These are phyloP conservation scores for Botrytis pseudocinerea DNA, from an alignment of 2,329 filamentous ascomycete species.

Conservation along the genomic window DNA sequence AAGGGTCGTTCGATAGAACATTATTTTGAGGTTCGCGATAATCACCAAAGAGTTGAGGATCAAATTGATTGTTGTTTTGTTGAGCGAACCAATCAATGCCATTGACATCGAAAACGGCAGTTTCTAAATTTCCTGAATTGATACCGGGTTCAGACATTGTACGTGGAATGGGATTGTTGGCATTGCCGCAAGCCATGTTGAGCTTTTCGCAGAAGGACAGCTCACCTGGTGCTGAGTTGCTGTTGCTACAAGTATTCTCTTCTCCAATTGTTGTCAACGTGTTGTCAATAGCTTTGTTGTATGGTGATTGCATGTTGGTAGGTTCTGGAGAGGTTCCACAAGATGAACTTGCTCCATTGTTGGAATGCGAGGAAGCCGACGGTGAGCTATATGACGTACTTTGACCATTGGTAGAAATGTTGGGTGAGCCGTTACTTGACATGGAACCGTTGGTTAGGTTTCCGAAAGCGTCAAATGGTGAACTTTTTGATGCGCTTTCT, in stretches of 20 bases:
- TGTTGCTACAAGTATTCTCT: conserved; percentile 54
- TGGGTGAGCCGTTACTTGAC: conserved; percentile 39
- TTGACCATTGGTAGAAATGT: conserved; percentile 41
- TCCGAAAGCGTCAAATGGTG: conserved; percentile 44
- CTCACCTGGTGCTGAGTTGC: conserved; percentile 47
- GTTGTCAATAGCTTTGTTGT: conserved; percentile 61
- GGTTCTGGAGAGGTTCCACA: conserved; percentile 80
- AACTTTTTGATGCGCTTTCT: conserved; percentile 47
- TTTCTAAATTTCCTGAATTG: conserved; percentile 34
- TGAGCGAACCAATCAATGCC: conserved; percentile 73
- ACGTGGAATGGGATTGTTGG: conserved; percentile 53
- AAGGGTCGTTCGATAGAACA: conserved; percentile 62
- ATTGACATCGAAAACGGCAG: conserved; percentile 49
- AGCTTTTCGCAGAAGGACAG: conserved; percentile 56
- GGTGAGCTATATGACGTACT: conserved; percentile 64
- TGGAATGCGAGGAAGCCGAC: conserved; percentile 62
- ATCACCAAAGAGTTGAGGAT: conserved; percentile 86
- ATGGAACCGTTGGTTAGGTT: conserved; percentile 51
- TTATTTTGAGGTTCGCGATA: conserved; percentile 90
- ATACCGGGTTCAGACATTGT: conserved; percentile 42
- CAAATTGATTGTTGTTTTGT: conserved; percentile 83
- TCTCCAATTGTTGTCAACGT: conserved; percentile 65
- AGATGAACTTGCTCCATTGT: conserved; percentile 60
- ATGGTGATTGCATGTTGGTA: conserved; percentile 67
- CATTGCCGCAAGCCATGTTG: conserved; percentile 55